These are phyloP conservation scores for Sordaria brevicollis DNA, from an alignment of 495 filamentous ascomycete species.

Conservation along the genomic window DNA sequence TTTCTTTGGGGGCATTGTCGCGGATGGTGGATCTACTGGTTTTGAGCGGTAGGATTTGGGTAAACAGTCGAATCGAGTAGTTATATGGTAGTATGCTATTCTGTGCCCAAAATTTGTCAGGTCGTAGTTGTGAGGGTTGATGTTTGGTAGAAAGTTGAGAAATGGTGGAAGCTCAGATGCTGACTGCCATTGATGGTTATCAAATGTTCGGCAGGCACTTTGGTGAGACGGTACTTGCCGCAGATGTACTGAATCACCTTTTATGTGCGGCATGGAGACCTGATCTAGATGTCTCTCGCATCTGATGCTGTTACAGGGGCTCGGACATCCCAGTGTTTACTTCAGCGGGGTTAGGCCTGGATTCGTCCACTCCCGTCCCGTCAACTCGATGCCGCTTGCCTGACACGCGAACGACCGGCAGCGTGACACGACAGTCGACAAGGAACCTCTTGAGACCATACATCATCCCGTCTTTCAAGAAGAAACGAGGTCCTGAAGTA, in stretches of 20 bases:
- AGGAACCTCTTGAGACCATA: not conserved
- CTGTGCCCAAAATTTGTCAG: not conserved
- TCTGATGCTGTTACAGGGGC: not conserved
- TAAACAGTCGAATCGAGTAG: not conserved
- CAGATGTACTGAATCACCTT: not conserved
- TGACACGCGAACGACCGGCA: not conserved
- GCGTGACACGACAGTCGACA: not conserved
- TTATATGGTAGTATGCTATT: not conserved
- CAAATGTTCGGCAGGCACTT: not conserved
- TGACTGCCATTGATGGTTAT: not conserved
- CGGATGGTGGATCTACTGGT: not conserved
- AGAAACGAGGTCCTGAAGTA: not conserved
- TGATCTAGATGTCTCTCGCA: not conserved
- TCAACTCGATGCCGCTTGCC: not conserved
- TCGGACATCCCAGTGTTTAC: not conserved
- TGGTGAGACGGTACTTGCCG: not conserved
- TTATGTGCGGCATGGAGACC: not conserved
- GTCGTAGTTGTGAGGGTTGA: not conserved
- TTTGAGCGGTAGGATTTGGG: not conserved
- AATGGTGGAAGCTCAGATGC: not conserved
- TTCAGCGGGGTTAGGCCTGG: not conserved
- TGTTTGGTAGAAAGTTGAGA: not conserved
- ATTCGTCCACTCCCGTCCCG: not conserved
- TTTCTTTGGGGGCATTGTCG: constrained; percentile 66
- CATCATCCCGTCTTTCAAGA: not conserved